Percentiles rank a stretch among this genome's conserved stretches.
These are phyloP conservation scores for Leccinum boreale DNA, from an alignment of 768 basidiomycete species.

Conservation along the genomic window DNA sequence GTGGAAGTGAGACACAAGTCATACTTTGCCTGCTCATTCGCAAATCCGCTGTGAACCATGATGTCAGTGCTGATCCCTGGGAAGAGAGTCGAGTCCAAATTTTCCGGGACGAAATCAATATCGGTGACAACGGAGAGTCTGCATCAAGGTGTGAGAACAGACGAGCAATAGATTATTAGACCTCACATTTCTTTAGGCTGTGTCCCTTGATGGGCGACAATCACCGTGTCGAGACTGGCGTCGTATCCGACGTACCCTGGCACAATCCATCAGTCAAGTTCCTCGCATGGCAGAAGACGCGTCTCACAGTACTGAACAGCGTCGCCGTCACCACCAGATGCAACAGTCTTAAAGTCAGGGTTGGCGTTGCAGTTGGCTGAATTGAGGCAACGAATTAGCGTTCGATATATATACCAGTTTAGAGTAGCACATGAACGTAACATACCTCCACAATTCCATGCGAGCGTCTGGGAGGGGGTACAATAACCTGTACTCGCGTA, in stretches of 20 bases:
- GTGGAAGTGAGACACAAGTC: slow-evolving; percentile 6
- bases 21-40: slow-evolving; percentile 41
- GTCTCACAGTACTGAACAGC: slow-evolving; percentile 41
- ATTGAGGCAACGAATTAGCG: background rate
- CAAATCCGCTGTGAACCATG: slow-evolving; percentile 47
- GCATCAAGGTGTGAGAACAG: background rate
- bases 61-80: slow-evolving; percentile 44
- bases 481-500: slow-evolving; percentile 56
- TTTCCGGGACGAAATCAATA: slow-evolving; percentile 32
- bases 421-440: background rate
- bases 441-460: slow-evolving; percentile 57
- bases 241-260: slow-evolving; percentile 56
- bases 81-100: slow-evolving; percentile 42
- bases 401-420: background rate
- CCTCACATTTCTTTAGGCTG: slow-evolving; percentile 27
- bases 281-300: background rate
- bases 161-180: background rate
- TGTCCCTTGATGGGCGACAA: slow-evolving; percentile 39
- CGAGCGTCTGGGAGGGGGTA: slow-evolving; percentile 36
- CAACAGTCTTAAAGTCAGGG: slow-evolving; percentile 43
- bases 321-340: slow-evolving; percentile 46
- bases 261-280: background rate
- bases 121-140: slow-evolving; percentile 42
- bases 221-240: slow-evolving; percentile 34
- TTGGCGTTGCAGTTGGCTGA: slow-evolving; percentile 34